Evolutionary conservation across 352 stramenopile species (phyloP).

Genomic region (Phytophthora megakarya): DNA sequence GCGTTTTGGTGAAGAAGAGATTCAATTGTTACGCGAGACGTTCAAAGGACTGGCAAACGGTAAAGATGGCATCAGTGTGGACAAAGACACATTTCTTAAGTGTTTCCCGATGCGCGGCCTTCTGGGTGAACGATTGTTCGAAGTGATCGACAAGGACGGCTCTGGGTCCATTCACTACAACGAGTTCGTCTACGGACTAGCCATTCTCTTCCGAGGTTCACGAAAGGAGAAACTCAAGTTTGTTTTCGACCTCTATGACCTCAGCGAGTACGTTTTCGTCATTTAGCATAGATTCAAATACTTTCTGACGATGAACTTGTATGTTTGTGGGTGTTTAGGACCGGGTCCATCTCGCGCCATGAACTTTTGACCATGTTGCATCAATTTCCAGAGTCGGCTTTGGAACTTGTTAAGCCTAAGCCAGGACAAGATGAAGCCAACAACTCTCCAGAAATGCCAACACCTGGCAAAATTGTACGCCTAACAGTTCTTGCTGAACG

Average conservation of each 20-base stretch:
- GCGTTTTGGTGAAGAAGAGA: conserved; percentile 79
- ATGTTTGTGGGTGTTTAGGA: conserved; percentile 32
- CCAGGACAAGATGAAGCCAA: conserved; percentile 15
- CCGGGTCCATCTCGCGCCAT: conserved; percentile 84
- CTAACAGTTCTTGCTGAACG: background rate
- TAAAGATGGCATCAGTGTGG: conserved; percentile 71
- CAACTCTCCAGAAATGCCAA: conserved; percentile 18
- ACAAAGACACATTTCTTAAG: conserved; percentile 95
- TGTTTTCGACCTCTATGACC: conserved; percentile 94
- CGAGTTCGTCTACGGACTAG: conserved; percentile 92
- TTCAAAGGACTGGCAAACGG: conserved; percentile 76
- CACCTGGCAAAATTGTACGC: conserved; percentile 34
- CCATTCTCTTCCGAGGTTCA: conserved; percentile 84
- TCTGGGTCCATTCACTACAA: conserved; percentile 90
- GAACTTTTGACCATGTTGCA: conserved; percentile 88
- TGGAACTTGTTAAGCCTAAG: conserved; percentile 63
- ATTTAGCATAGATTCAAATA: background rate
- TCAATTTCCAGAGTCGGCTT: conserved; percentile 77
- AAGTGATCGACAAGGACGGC: conserved; percentile 91
- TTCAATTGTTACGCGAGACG: conserved; percentile 76
- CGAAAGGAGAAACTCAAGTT: conserved; percentile 93
- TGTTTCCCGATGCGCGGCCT: conserved; percentile 92
- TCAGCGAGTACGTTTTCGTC: conserved; percentile 64
- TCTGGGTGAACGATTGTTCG: conserved; percentile 91
- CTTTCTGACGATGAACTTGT: conserved; percentile 13